These are phyloP conservation scores for Phanerodontia chrysosporium DNA, from an alignment of 768 basidiomycete genomes.

Conservation along the genomic window DNA sequence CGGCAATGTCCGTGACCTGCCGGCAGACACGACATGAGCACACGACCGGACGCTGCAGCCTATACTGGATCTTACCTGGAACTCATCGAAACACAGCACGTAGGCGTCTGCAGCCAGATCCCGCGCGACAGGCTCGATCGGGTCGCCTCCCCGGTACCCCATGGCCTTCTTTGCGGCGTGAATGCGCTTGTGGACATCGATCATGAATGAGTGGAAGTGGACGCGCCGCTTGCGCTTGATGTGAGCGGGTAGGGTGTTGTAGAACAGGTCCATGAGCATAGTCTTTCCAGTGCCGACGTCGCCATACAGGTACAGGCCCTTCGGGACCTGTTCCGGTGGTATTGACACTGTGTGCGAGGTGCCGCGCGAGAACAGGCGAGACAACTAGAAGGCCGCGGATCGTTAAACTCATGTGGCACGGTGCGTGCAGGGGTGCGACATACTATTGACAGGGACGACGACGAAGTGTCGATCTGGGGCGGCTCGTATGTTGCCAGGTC, in stretches of 20 bases:
- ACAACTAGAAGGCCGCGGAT: conserved; percentile 14
- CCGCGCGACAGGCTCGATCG: conserved; percentile 81
- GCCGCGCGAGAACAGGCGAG: conserved; percentile 28
- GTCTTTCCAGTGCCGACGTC: conserved; percentile 97
- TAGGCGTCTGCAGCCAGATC: conserved; percentile 81
- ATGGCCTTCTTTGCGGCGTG: conserved; percentile 76
- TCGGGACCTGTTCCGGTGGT: conserved; percentile 57
- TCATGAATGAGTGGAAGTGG: conserved; percentile 99
- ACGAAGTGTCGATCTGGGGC: conserved; percentile 49
- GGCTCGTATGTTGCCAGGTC: conserved; percentile 67
- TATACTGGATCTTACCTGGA: conserved; percentile 62
- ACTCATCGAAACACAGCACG: conserved; percentile 96
- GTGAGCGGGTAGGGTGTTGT: conserved; percentile 68
- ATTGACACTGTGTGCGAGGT: conserved; percentile 14
- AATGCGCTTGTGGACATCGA: conserved; percentile 92
- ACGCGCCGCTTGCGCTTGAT: conserved; percentile 78
- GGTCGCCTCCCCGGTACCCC: conserved; percentile 70
- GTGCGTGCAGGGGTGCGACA: conserved; percentile 9
- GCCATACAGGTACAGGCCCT: conserved; percentile 92
- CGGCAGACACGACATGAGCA: not conserved
- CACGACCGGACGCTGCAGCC: not conserved
- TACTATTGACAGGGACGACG: conserved; percentile 30
- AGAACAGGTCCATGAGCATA: conserved; percentile 99
- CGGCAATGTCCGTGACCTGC: conserved; percentile 93
- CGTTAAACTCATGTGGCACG: not conserved